Conservation (phyloP, 805 yeast genomes). For the Lipomyces sp. region DNA sequence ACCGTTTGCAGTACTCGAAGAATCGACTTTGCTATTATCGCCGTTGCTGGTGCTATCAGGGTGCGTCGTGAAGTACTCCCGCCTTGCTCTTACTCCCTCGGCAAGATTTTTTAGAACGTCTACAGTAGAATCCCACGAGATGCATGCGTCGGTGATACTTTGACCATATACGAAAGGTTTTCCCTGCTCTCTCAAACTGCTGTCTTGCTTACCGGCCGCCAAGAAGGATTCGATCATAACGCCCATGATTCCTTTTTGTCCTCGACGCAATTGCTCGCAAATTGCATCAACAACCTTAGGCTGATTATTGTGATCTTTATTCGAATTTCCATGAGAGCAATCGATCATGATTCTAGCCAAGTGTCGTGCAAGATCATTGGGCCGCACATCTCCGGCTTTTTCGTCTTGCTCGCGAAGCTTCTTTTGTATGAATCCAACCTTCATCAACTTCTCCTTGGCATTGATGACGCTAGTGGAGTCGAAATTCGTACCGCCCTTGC, state of each 20-base stretch:
- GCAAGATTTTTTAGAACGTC: constrained; percentile 72
- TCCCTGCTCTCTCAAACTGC: constrained; percentile 55
- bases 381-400: constrained; percentile 38
- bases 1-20: background rate
- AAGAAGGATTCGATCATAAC: constrained; percentile 96
- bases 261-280: constrained; percentile 76
- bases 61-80: constrained; percentile 45
- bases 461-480: constrained; percentile 74
- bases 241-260: constrained; percentile 81
- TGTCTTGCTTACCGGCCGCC: constrained; percentile 87
- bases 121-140: constrained; percentile 85
- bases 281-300: constrained; percentile 82
- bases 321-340: constrained; percentile 96
- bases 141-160: constrained; percentile 97
- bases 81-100: constrained; percentile 78
- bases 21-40: constrained; percentile 5
- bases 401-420: constrained; percentile 50
- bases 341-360: constrained; percentile 88
- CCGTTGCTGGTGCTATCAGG: constrained; percentile 29
- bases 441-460: constrained; percentile 64
- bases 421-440: constrained; percentile 44
- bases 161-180: constrained; percentile 83
- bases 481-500: constrained; percentile 88
- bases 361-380: constrained; percentile 38
- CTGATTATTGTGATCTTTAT: constrained; percentile 88